A percentile compares a stretch with the other conserved stretches of the same genome.
Evolutionary conservation across 768 basidiomycete genomes (phyloP).

Genomic region (Psilocybe azurescens): DNA sequence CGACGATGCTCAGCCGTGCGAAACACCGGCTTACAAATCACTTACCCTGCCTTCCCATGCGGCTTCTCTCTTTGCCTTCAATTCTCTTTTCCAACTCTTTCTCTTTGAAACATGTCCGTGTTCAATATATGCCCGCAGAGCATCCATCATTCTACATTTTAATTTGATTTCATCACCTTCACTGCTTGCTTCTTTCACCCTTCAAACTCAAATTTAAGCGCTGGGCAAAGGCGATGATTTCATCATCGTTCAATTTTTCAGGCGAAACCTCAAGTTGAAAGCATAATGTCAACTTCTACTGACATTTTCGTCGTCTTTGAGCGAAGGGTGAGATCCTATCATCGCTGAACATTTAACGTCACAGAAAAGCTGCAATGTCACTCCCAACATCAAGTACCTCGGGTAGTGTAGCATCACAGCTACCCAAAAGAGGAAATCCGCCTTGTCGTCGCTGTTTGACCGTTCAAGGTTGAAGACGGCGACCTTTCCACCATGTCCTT

Average conservation of each 20-base stretch:
- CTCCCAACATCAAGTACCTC: slow-evolving; percentile 36
- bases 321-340: background rate
- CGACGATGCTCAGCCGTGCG: slow-evolving; percentile 26
- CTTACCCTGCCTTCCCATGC: slow-evolving; percentile 6
- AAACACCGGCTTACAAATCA: slow-evolving; percentile 28
- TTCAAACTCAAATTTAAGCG: background rate
- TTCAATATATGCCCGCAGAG: background rate
- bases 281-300: too few species aligned
- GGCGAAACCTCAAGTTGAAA: too few species aligned
- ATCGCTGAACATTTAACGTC: background rate
- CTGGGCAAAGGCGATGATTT: background rate
- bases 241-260: too few species aligned
- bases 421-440: slow-evolving; percentile 55
- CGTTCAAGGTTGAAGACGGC: slow-evolving; percentile 46
- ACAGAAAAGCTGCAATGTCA: slow-evolving; percentile 14
- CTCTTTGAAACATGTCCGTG: background rate
- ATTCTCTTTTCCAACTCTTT: background rate
- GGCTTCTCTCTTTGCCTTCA: background rate
- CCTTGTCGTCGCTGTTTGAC: slow-evolving; percentile 39
- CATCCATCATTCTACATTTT: background rate
- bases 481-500: slow-evolving; percentile 39
- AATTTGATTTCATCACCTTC: background rate
- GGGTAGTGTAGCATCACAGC: slow-evolving; percentile 50
- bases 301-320: too few species aligned
- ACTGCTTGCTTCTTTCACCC: background rate